Evolutionary conservation across 495 filamentous ascomycete genomes (phyloP).

Genomic region (Talaromyces liani): DNA sequence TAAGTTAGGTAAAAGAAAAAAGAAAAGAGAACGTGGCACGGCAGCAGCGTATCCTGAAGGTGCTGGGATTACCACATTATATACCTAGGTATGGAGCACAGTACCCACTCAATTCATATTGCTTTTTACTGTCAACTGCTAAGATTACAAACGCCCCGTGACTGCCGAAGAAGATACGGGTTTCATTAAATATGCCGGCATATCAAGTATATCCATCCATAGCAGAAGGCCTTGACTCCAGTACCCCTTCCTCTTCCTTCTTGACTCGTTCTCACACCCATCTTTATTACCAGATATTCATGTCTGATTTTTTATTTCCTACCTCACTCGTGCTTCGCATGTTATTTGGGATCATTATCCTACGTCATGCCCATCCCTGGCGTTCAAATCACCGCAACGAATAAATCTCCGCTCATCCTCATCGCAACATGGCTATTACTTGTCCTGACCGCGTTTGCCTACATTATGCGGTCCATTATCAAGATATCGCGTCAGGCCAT

Average conservation of each 20-base stretch:
- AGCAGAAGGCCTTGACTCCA: not conserved
- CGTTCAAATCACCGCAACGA: conserved; percentile 2
- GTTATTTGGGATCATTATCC: not conserved
- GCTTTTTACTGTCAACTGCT: conserved; percentile 3
- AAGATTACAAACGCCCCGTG: not conserved
- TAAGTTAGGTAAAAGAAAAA: not conserved
- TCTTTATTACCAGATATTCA: not conserved
- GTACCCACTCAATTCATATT: not conserved
- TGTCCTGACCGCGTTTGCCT: not conserved
- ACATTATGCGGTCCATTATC: conserved; percentile 1
- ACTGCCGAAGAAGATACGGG: not conserved
- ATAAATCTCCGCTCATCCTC: conserved; percentile 5
- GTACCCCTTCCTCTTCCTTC: not conserved
- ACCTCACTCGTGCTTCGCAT: not conserved
- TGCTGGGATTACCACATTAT: not conserved
- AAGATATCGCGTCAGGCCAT: conserved; percentile 1
- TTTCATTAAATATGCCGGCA: not conserved
- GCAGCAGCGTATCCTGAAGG: not conserved
- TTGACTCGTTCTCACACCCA: not conserved
- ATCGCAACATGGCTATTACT: not conserved
- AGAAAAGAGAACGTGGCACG: not conserved
- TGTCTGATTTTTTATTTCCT: not conserved
- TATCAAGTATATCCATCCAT: not conserved
- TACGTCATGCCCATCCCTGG: not conserved
- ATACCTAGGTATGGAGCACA: not conserved